Evolutionary conservation across 352 stramenopile species (phyloP).

Genomic region (Thalassiosira oceanica): DNA sequence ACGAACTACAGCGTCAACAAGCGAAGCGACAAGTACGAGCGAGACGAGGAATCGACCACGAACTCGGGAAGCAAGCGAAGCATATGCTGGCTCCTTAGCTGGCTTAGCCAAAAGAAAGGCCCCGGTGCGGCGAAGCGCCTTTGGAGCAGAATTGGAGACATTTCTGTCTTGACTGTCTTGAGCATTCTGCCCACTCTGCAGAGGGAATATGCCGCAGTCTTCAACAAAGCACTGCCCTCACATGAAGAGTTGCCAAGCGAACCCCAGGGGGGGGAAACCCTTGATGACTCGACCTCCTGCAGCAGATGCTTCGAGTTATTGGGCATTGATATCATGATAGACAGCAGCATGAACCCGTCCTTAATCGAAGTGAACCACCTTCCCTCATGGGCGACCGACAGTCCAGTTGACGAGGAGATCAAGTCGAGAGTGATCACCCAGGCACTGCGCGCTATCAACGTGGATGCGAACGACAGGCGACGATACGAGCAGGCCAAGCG

Average conservation of each 20-base stretch:
- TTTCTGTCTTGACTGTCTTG: conserved; percentile 91
- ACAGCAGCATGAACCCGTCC: conserved; percentile 91
- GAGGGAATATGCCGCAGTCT: conserved; percentile 89
- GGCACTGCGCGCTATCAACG: conserved; percentile 87
- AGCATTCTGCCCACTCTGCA: conserved; percentile 89
- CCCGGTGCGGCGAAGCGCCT: conserved; percentile 80
- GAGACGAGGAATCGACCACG: conserved; percentile 15
- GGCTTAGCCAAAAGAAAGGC: conserved; percentile 82
- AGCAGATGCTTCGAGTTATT: conserved; percentile 87
- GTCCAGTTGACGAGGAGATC: conserved; percentile 91
- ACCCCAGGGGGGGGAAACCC: not conserved
- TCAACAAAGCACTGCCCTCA: conserved; percentile 18
- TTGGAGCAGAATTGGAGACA: conserved; percentile 90
- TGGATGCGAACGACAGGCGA: conserved; percentile 83
- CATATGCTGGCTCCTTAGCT: conserved; percentile 91
- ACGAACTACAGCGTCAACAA: conserved; percentile 90
- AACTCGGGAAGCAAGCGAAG: conserved; percentile 59
- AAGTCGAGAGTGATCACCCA: conserved; percentile 92
- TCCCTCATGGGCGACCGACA: conserved; percentile 92
- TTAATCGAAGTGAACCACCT: conserved; percentile 98
- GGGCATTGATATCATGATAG: conserved; percentile 95
- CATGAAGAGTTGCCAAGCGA: not conserved
- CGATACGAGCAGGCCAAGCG: conserved; percentile 81
- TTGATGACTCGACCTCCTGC: not conserved
- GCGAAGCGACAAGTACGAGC: conserved; percentile 38